These are phyloP conservation scores for Lizonia empirigonia DNA, from an alignment of 2,329 filamentous ascomycete genomes.

Conservation along the genomic window DNA sequence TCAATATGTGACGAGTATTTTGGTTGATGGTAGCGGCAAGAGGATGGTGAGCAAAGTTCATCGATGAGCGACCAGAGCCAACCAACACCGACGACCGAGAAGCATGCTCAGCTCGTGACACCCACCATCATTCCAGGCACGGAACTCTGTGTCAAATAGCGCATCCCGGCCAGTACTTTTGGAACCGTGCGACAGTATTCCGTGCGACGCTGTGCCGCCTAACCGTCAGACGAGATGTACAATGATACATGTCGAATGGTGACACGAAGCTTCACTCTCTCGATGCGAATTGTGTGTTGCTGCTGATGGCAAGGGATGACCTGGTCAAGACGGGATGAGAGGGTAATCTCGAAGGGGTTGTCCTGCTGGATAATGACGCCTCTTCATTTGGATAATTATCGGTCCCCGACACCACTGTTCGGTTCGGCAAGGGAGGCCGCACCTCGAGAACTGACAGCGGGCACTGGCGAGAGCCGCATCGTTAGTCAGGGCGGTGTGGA, in stretches of 20 bases:
- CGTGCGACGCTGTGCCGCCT: conserved; percentile 2
- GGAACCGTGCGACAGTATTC: conserved; percentile 9
- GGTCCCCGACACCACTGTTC: conserved; percentile 5
- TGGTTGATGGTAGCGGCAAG: background rate
- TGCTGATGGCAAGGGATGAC: conserved; percentile 2
- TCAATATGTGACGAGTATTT: conserved; percentile 5
- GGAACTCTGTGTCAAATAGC: conserved; percentile 10
- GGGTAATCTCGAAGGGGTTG: conserved; percentile 16
- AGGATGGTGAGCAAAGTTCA: conserved; percentile 1
- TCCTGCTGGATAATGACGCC: conserved; percentile 20
- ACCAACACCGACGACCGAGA: background rate
- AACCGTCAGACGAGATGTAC: background rate
- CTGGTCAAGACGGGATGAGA: background rate
- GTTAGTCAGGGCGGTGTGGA: conserved; percentile 16
- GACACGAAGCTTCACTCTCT: background rate
- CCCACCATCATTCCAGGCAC: conserved; percentile 19
- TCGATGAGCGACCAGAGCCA: conserved; percentile 3
- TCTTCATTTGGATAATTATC: conserved; percentile 22
- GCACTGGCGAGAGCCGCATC: conserved; percentile 30
- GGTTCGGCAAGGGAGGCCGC: conserved; percentile 17
- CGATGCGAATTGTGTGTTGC: background rate
- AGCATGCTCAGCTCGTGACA: conserved; percentile 18
- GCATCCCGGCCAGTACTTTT: conserved; percentile 9
- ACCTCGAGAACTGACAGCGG: conserved; percentile 23
- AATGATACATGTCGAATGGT: conserved; percentile 3